Evolutionary conservation across 257 asterid species (phyloP), one percentile per base, ranked within the genome.

Genomic region (Penstemon newberryi): DNA sequence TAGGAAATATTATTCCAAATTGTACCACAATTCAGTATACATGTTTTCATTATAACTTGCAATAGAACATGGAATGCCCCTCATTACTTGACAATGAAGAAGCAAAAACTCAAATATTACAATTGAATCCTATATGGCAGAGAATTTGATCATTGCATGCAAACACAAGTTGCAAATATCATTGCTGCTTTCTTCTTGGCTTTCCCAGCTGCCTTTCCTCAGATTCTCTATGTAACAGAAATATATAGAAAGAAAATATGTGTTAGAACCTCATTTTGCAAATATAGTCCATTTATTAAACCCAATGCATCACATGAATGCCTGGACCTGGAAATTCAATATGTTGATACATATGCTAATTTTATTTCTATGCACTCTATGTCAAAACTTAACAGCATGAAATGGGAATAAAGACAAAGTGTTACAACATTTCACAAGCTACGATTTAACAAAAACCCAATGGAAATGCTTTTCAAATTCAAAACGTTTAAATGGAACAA

Each of bases 21-120:
- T 52, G 69, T 47, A 52, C 13, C 65, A 70, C 55, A 25, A 60
- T 59, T 38, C 5, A 62, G 66, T 43, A n/a, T 43, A 19, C 60
- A 40, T 46, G 51, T 75, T 43, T 25, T 3, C 13, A 55, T 25
- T 9, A 42, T 33, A 69, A 63, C 12, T 18, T 36, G 65, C 42
- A 59, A 44, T 4, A 42, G 45, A 39, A 72, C 65, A 59, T 12
- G 55, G n/a, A 56, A 46, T 64, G 79, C 81, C 69, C 70, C 78
- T 63, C 79, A 72, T 75, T 72, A 69, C 83, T 80, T 83, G 63
- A 74, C 83, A 78, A 75, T 67, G 71, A 77, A 42, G 77, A 78
- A 59, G 84, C 84, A 36, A 51, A 15, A 61, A 6, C 5, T 65
- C 19, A 5, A n/a, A 47, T 10, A 47, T 0, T 9, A 60, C 8